Evolutionary conservation across 2,329 filamentous ascomycete genomes (phyloP).

Genomic region (Phialophora chinensis): DNA sequence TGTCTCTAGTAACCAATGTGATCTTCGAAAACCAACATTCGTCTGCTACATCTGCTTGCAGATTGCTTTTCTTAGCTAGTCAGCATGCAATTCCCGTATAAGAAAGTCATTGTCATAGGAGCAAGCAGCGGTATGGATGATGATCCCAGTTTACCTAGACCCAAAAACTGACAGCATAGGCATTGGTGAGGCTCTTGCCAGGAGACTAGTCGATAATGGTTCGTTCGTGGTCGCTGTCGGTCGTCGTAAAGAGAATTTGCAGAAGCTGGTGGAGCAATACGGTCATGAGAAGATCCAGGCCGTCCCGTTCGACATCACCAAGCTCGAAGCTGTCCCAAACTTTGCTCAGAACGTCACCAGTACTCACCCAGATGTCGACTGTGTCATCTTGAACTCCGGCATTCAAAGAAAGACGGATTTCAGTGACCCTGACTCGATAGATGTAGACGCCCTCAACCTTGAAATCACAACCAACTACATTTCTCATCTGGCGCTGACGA

Average conservation of each 20-base stretch:
- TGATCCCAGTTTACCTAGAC: background rate
- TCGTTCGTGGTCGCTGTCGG: slow-evolving; percentile 57
- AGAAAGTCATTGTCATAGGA: slow-evolving; percentile 61
- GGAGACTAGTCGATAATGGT: slow-evolving; percentile 56
- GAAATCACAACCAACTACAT: slow-evolving; percentile 60
- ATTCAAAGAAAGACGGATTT: slow-evolving; percentile 60
- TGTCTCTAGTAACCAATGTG: background rate
- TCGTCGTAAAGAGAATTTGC: slow-evolving; percentile 58
- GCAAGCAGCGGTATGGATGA: slow-evolving; percentile 46
- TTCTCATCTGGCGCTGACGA: slow-evolving; percentile 56
- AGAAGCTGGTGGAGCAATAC: slow-evolving; percentile 55
- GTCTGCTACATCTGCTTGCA: background rate
- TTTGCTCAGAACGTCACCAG: slow-evolving; percentile 49
- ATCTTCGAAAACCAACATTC: background rate
- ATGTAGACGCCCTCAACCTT: slow-evolving; percentile 51
- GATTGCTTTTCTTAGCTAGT: background rate
- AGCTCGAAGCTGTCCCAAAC: slow-evolving; percentile 55
- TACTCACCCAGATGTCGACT: slow-evolving; percentile 58
- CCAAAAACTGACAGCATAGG: slow-evolving; percentile 35
- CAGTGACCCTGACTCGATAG: slow-evolving; percentile 54
- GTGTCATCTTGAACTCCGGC: slow-evolving; percentile 61
- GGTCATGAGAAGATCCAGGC: slow-evolving; percentile 54
- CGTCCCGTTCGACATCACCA: slow-evolving; percentile 58
- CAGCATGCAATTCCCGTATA: slow-evolving; percentile 51
- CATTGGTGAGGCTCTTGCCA: slow-evolving; percentile 57